phyloP scores from a whole-genome alignment of 1,284 basidiomycete genomes.

The Ceratobasidium papillatum region DNA sequence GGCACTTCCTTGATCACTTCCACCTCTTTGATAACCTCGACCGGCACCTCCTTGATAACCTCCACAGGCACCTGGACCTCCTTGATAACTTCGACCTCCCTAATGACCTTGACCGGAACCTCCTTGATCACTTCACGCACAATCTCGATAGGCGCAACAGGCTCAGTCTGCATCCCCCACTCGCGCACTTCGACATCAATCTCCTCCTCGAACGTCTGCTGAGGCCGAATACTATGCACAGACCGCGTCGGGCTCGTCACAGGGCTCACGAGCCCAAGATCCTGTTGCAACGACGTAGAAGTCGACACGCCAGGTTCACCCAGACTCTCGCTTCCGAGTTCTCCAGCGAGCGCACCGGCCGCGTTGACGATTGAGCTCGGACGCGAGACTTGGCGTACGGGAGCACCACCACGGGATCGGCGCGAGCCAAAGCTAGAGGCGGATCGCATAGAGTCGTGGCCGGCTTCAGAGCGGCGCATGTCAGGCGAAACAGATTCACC shows the following conservation, averaged over 20 bases:
- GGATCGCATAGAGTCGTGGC: constrained; percentile 33
- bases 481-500: constrained; percentile 2
- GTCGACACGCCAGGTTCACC: constrained; percentile 4
- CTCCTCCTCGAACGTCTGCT: constrained; percentile 53
- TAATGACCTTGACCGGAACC: constrained; percentile 46
- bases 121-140: constrained; percentile 47
- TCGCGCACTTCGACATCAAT: constrained; percentile 63
- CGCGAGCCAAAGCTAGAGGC: constrained; percentile 56
- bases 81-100: constrained; percentile 49
- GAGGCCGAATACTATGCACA: constrained; percentile 55
- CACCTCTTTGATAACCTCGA: constrained; percentile 46
- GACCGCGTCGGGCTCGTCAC: constrained; percentile 59
- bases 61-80: constrained; percentile 34
- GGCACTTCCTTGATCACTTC: constrained; percentile 21
- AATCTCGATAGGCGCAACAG: constrained; percentile 47
- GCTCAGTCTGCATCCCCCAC: constrained; percentile 69
- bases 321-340: constrained; percentile 57
- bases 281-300: constrained; percentile 41
- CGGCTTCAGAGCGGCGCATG: constrained; percentile 5
- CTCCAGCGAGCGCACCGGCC: constrained; percentile 66
- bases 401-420: constrained; percentile 52
- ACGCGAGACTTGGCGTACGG: constrained; percentile 57
- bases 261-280: constrained; percentile 55
- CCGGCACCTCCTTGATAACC: constrained; percentile 38
- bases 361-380: constrained; percentile 66